A percentile compares a stretch with the other conserved stretches of the same genome.
Conservation (phyloP, 345 rosid species). For the Hypericum perforatum region DNA sequence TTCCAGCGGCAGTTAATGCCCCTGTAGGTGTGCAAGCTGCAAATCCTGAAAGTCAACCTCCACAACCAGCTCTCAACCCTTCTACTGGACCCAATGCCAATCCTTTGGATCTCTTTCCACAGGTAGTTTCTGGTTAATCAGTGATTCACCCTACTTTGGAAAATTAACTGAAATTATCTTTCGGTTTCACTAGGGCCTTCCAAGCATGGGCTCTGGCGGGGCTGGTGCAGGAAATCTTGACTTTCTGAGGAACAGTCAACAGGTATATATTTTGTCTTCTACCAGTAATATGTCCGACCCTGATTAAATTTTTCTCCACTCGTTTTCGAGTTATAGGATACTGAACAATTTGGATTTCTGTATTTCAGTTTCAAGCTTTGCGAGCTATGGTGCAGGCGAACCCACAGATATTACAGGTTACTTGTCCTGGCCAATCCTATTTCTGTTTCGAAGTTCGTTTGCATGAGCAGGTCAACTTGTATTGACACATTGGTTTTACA, state of each 20-base stretch:
- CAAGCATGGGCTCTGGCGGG: slow-evolving; percentile 12
- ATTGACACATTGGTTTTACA: slow-evolving; percentile 17
- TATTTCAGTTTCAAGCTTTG: slow-evolving; percentile 66
- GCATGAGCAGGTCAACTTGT: neutral
- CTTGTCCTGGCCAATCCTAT: neutral
- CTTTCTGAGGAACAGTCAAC: slow-evolving; percentile 23
- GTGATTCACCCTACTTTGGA: neutral
- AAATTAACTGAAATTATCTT: neutral
- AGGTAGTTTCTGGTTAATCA: slow-evolving; percentile 11
- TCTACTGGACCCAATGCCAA: slow-evolving; percentile 21
- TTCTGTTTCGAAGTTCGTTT: neutral
- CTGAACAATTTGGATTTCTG: neutral
- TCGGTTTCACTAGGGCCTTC: slow-evolving; percentile 13
- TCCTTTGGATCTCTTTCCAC: slow-evolving; percentile 24
- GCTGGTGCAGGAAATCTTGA: slow-evolving; percentile 16
- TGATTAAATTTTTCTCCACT: neutral
- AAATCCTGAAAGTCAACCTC: slow-evolving; percentile 13
- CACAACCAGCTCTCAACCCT: slow-evolving; percentile 4
- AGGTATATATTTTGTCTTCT: slow-evolving; percentile 9
- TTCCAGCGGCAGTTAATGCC: slow-evolving; percentile 12
- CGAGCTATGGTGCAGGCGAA: slow-evolving; percentile 79
- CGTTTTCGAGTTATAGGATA: neutral
- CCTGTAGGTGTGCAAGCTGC: slow-evolving; percentile 13
- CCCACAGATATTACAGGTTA: slow-evolving; percentile 71
- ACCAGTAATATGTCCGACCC: neutral